Conservation (phyloP, 1,284 basidiomycete species). For the Xanthoconium separans region DNA sequence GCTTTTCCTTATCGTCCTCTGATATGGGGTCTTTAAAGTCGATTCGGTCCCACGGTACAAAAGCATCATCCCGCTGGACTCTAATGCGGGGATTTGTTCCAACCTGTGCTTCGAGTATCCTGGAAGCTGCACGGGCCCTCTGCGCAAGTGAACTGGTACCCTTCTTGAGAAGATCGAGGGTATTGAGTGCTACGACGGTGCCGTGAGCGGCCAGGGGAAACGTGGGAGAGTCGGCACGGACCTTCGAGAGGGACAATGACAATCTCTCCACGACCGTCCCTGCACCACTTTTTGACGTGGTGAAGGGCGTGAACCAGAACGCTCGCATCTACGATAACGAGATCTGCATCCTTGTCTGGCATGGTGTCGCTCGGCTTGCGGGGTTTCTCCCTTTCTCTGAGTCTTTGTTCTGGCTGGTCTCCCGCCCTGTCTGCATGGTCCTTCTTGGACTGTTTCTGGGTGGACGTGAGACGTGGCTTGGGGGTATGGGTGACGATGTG, state of each 20-base stretch:
- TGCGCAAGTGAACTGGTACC: constrained; percentile 76
- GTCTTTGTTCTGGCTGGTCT: constrained; percentile 24
- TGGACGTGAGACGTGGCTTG: constrained; percentile 28
- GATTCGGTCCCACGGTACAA: constrained; percentile 74
- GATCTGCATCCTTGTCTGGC: constrained; percentile 60
- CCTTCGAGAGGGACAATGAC: constrained; percentile 87
- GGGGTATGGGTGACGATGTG: constrained; percentile 28
- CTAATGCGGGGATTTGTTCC: constrained; percentile 74
- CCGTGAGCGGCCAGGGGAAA: constrained; percentile 12
- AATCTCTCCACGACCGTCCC: constrained; percentile 64
- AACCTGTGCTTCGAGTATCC: constrained; percentile 79
- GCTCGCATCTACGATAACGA: constrained; percentile 83
- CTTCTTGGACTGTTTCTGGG: constrained; percentile 29
- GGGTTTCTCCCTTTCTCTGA: constrained; percentile 23
- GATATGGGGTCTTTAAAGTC: constrained; percentile 37
- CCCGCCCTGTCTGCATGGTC: constrained; percentile 33
- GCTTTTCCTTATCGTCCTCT: constrained; percentile 29
- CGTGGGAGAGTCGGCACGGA: constrained; percentile 36
- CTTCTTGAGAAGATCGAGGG: constrained; percentile 92
- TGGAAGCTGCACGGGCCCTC: constrained; percentile 78
- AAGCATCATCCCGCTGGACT: constrained; percentile 77
- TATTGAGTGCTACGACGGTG: constrained; percentile 69
- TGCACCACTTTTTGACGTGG: constrained; percentile 81
- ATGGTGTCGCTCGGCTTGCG: constrained; percentile 39
- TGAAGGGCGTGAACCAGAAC: constrained; percentile 83